Evolutionary conservation across 352 stramenopile species (phyloP).

Genomic region (Globisporangium radiosum): DNA sequence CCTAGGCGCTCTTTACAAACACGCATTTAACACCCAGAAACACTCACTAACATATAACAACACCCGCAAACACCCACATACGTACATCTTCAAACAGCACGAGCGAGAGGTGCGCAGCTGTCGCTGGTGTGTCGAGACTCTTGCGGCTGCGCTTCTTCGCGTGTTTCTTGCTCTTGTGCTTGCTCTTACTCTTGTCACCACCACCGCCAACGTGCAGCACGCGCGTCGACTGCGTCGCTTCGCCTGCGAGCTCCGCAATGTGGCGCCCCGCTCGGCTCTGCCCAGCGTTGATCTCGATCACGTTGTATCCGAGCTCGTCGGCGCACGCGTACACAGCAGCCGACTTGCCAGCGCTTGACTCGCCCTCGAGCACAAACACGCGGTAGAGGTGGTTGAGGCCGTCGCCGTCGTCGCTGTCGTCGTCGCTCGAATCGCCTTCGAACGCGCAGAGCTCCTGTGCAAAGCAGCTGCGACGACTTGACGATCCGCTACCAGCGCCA

Average conservation of each 20-base stretch:
- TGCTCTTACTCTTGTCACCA: slow-evolving; percentile 32
- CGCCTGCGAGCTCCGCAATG: slow-evolving; percentile 69
- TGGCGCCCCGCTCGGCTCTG: slow-evolving; percentile 65
- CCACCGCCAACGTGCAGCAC: slow-evolving; percentile 42
- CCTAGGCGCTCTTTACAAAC: too few species aligned
- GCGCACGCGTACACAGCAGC: slow-evolving; percentile 75
- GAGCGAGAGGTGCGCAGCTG: slow-evolving; percentile 51
- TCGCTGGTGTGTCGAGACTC: slow-evolving; percentile 23
- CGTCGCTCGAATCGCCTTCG: slow-evolving; percentile 25
- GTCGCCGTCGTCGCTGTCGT: slow-evolving; percentile 42
- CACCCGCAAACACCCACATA: slow-evolving; percentile 1
- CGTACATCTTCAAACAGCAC: slow-evolving; percentile 81
- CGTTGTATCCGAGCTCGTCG: slow-evolving; percentile 72
- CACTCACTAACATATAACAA: slow-evolving; percentile 1
- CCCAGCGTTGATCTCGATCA: slow-evolving; percentile 82
- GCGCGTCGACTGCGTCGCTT: slow-evolving; percentile 77
- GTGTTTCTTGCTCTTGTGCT: slow-evolving; percentile 34
- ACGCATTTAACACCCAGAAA: background rate
- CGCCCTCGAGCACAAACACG: slow-evolving; percentile 69
- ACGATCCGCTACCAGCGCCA: slow-evolving; percentile 12
- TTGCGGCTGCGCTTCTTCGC: slow-evolving; percentile 35
- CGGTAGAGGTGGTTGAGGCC: slow-evolving; percentile 44
- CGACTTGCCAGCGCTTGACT: slow-evolving; percentile 69
- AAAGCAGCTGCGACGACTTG: slow-evolving; percentile 25
- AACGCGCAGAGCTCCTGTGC: slow-evolving; percentile 61